These are phyloP conservation scores for Fraxinus dipetala DNA, from an alignment of 305 asterid species.

Conservation along the genomic window DNA sequence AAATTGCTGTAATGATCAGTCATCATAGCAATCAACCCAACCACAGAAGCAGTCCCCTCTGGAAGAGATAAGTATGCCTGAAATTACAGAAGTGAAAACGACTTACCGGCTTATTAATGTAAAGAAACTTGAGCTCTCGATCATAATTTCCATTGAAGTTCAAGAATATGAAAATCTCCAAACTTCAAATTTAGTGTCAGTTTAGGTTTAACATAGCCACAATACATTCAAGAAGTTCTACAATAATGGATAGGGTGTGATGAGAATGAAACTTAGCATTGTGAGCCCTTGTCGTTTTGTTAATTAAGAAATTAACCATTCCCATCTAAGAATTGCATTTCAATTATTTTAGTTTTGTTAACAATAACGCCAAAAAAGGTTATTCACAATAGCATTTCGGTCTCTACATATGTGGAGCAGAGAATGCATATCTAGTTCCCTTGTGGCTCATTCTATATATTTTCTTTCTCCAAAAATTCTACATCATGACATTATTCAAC, in stretches of 20 bases:
- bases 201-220: background rate
- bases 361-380: background rate
- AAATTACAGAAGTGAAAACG: conserved; percentile 27
- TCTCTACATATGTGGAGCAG: background rate
- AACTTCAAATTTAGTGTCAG: conserved; percentile 5
- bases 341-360: background rate
- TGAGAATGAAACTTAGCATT: background rate
- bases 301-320: background rate
- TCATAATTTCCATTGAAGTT: conserved; percentile 8
- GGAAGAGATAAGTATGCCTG: conserved; percentile 99
- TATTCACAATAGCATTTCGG: background rate
- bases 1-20: conserved; percentile 90
- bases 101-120: background rate
- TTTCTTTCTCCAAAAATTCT: background rate
- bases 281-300: background rate
- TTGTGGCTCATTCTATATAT: conserved; percentile 1
- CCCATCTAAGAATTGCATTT: conserved; percentile 5
- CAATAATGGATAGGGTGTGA: background rate
- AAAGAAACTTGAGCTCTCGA: background rate
- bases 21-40: conserved; percentile 95
- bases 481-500: conserved; percentile 16
- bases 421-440: background rate
- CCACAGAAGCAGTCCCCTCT: conserved; percentile 88
- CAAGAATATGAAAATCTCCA: conserved; percentile 1
- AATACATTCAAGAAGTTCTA: conserved; percentile 8